Percentiles rank a stretch among this genome's conserved stretches.
Conservation (phyloP, 2,329 filamentous ascomycete species). For the Hortaea werneckii region DNA sequence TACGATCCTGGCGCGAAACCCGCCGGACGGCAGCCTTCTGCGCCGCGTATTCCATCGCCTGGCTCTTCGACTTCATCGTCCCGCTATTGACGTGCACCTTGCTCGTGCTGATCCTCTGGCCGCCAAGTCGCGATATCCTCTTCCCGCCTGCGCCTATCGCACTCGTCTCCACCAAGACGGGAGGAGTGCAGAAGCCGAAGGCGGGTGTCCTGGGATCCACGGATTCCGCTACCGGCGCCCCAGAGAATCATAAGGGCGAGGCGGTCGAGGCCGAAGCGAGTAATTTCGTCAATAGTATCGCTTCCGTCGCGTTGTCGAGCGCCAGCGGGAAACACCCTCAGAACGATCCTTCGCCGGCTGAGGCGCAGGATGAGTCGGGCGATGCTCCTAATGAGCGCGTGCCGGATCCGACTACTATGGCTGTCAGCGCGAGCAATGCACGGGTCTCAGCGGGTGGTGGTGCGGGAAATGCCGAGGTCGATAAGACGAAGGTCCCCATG, state of each 20-base stretch:
- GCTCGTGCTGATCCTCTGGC: constrained; percentile 57
- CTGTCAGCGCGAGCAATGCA: constrained; percentile 44
- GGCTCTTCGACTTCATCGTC: constrained; percentile 61
- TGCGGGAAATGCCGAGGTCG: constrained; percentile 43
- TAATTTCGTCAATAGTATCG: constrained; percentile 67
- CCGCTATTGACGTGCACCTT: constrained; percentile 50
- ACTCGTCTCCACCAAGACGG: constrained; percentile 58
- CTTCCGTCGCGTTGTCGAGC: constrained; percentile 61
- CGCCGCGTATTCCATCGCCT: constrained; percentile 53
- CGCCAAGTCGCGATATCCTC: constrained; percentile 49
- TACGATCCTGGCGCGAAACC: constrained; percentile 71
- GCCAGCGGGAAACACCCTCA: constrained; percentile 69
- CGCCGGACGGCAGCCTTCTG: constrained; percentile 58
- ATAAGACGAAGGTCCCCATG: constrained; percentile 71
- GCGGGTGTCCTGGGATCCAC: constrained; percentile 66
- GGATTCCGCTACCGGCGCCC: constrained; percentile 69
- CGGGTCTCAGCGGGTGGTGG: constrained; percentile 44
- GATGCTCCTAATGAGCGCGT: constrained; percentile 40
- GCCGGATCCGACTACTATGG: constrained; percentile 51
- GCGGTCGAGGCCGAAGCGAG: constrained; percentile 74
- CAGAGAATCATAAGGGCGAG: constrained; percentile 74
- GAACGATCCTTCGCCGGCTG: constrained; percentile 46
- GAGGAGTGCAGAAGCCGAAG: constrained; percentile 66
- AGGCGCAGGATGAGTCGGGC: constrained; percentile 23
- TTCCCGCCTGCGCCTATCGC: constrained; percentile 73